These are phyloP conservation scores for Podospora bellae-mahoneyi DNA, from an alignment of 495 filamentous ascomycete species.

Conservation along the genomic window DNA sequence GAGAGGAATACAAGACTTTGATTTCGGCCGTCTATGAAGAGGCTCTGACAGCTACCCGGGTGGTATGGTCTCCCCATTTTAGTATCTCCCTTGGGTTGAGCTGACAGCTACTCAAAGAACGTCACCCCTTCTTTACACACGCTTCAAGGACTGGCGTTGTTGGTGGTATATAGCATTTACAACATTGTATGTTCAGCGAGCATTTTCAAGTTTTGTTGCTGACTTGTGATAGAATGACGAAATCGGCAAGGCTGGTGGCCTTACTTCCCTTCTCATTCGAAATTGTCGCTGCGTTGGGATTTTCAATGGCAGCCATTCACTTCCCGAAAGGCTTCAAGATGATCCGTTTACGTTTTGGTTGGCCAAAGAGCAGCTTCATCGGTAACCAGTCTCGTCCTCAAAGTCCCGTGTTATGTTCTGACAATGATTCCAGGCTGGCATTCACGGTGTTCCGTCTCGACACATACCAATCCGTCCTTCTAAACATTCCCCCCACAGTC, in stretches of 20 bases:
- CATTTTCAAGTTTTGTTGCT: neutral
- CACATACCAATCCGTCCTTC: slow-evolving; percentile 32
- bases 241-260: slow-evolving; percentile 28
- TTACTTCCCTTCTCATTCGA: slow-evolving; percentile 27
- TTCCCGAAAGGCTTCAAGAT: slow-evolving; percentile 22
- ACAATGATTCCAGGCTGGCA: slow-evolving; percentile 20
- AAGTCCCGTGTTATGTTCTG: neutral
- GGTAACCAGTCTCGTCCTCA: slow-evolving; percentile 17
- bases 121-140: slow-evolving; percentile 24
- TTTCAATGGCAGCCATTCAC: slow-evolving; percentile 32
- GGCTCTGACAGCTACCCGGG: slow-evolving; percentile 11
- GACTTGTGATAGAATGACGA: slow-evolving; percentile 23
- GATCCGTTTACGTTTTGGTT: slow-evolving; percentile 28
- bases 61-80: neutral
- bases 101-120: slow-evolving; percentile 20
- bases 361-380: slow-evolving; percentile 35
- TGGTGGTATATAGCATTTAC: slow-evolving; percentile 28
- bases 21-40: slow-evolving; percentile 29
- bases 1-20: slow-evolving; percentile 25
- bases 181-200: slow-evolving; percentile 23
- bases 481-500: slow-evolving; percentile 32
- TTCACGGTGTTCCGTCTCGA: slow-evolving; percentile 34
- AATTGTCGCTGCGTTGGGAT: slow-evolving; percentile 33
- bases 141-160: slow-evolving; percentile 31
- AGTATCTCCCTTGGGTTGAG: slow-evolving; percentile 9